Percentiles rank a stretch among this genome's conserved stretches.
phyloP scores from a whole-genome alignment of 2,329 filamentous ascomycete species.

The Apiospora pterosperma region DNA sequence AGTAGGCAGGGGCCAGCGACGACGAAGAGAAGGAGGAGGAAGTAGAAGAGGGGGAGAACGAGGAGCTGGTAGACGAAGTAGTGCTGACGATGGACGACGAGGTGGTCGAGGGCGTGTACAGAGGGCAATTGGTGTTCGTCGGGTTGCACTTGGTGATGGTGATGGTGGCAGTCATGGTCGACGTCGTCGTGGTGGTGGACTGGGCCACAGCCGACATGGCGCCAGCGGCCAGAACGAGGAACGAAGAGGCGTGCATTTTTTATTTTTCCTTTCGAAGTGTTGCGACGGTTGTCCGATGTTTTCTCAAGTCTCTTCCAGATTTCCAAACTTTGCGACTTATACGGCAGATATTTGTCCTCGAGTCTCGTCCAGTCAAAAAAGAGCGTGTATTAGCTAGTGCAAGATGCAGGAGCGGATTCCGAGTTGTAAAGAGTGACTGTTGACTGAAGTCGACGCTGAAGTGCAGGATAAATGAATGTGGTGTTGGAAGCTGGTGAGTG shows the following conservation, averaged over 20 bases:
- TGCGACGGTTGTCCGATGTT: background rate
- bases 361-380: background rate
- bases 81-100: slow-evolving; percentile 3
- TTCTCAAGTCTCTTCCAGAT: background rate
- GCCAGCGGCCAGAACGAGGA: slow-evolving; percentile 23
- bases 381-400: background rate
- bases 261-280: background rate
- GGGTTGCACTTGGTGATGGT: slow-evolving; percentile 24
- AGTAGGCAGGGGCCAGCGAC: background rate
- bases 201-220: slow-evolving; percentile 22
- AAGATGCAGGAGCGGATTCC: background rate
- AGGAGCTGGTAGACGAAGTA: slow-evolving; percentile 11
- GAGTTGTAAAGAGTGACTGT: background rate
- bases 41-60: slow-evolving; percentile 9
- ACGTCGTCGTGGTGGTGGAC: slow-evolving; percentile 24
- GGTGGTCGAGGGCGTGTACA: slow-evolving; percentile 20
- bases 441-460: background rate
- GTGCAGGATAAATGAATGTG: background rate
- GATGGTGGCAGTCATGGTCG: slow-evolving; percentile 24
- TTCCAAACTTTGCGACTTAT: background rate
- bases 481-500: background rate
- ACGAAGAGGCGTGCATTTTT: slow-evolving; percentile 25
- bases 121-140: slow-evolving; percentile 17
- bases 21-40: slow-evolving; percentile 12
- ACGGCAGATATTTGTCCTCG: slow-evolving; percentile 5